phyloP scores from a whole-genome alignment of 2,329 filamentous ascomycete species.

The Neonectria sp. region DNA sequence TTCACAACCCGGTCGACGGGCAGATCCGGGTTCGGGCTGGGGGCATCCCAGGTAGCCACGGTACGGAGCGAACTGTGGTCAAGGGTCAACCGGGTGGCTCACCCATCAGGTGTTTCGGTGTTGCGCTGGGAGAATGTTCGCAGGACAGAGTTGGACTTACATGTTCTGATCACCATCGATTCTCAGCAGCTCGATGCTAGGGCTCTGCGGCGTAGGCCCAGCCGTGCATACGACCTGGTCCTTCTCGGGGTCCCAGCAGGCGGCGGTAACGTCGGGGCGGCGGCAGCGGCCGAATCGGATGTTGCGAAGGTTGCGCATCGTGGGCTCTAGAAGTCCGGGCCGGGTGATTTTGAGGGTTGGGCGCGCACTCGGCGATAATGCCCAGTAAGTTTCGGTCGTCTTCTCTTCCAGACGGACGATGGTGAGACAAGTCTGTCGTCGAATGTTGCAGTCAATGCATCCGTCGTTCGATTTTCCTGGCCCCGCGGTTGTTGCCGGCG shows the following conservation, averaged over 20 bases:
- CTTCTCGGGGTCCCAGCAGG: constrained; percentile 87
- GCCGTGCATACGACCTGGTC: constrained; percentile 87
- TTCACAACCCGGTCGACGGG: constrained; percentile 81
- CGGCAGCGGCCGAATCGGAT: constrained; percentile 79
- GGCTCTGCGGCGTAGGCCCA: constrained; percentile 80
- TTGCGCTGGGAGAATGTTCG: neutral
- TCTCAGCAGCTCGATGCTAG: constrained; percentile 80
- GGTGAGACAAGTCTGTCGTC: constrained; percentile 34
- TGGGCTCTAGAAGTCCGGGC: constrained; percentile 16
- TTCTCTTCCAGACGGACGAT: constrained; percentile 18
- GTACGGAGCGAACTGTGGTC: constrained; percentile 46
- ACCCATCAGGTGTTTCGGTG: constrained; percentile 21
- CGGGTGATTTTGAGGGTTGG: constrained; percentile 10
- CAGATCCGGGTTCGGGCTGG: constrained; percentile 83
- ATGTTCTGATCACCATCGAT: constrained; percentile 62
- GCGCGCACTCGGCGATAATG: neutral
- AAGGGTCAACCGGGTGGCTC: constrained; percentile 36
- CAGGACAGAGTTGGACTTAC: constrained; percentile 52
- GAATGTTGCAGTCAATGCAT: constrained; percentile 38
- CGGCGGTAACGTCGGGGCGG: constrained; percentile 76
- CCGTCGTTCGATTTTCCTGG: constrained; percentile 43
- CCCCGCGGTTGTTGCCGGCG: constrained; percentile 40
- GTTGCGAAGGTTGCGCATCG: constrained; percentile 91
- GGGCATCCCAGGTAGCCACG: constrained; percentile 92
- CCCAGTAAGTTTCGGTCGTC: neutral